phyloP scores from a whole-genome alignment of 78 protist genomes.

The Dictyostelium purpureum region DNA sequence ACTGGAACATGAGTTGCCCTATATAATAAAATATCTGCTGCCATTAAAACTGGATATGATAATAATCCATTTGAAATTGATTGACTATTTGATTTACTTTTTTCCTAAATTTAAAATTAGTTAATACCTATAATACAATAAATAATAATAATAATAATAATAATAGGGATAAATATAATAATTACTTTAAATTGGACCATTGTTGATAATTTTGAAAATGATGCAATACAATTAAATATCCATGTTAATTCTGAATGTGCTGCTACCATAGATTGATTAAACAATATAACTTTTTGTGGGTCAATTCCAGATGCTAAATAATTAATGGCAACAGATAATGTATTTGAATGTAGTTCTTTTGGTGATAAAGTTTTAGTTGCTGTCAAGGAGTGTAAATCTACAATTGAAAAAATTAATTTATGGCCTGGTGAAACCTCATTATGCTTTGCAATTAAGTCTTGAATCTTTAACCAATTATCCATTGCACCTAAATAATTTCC shows the following conservation, averaged over 20 bases:
- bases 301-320: slow-evolving; percentile 82
- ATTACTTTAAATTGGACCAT: slow-evolving; percentile 88
- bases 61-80: slow-evolving; percentile 79
- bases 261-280: slow-evolving; percentile 77
- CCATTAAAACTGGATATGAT: slow-evolving; percentile 90
- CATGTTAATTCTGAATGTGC: slow-evolving; percentile 84
- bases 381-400: slow-evolving; percentile 80
- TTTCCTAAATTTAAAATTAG: background rate
- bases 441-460: slow-evolving; percentile 11
- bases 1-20: slow-evolving; percentile 90
- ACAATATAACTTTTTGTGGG: slow-evolving; percentile 66
- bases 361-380: slow-evolving; percentile 51
- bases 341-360: background rate
- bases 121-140: background rate
- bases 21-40: slow-evolving; percentile 91
- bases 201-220: slow-evolving; percentile 41
- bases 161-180: background rate
- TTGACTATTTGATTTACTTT: background rate
- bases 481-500: slow-evolving; percentile 84
- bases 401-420: slow-evolving; percentile 69
- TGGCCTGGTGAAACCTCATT: background rate
- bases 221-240: slow-evolving; percentile 80
- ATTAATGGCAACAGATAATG: slow-evolving; percentile 33
- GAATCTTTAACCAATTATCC: slow-evolving; percentile 79
- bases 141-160: background rate